Conservation (phyloP, 371 early-diverging fungal genomes). For the Apophysomyces ossiformis region DNA sequence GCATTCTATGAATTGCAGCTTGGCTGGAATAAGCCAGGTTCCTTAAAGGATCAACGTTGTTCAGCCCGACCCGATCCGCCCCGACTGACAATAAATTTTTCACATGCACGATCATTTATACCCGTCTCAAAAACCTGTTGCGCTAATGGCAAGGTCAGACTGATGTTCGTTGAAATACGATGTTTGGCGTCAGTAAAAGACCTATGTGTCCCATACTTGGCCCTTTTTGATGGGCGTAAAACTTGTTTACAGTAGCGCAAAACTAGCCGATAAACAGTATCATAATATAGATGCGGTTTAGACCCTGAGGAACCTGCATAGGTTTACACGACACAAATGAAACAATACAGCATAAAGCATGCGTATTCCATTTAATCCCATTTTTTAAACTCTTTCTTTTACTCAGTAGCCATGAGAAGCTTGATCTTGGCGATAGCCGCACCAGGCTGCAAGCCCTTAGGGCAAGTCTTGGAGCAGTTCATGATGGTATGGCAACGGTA, state of each 20-base stretch:
- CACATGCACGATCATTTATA: not conserved
- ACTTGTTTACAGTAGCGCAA: no score
- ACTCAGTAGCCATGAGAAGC: conserved; percentile 88
- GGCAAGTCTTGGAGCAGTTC: conserved; percentile 97
- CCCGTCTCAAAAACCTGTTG: not conserved
- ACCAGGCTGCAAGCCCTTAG: conserved; percentile 97
- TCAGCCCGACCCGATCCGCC: conserved; percentile 7
- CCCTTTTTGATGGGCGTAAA: no score
- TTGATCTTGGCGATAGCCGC: conserved; percentile 96
- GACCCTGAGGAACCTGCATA: no score
- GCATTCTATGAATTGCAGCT: no score
- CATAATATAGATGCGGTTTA: no score
- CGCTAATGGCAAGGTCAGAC: no score
- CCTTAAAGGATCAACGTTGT: no score
- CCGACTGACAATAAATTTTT: not conserved
- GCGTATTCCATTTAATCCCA: conserved; percentile 1
- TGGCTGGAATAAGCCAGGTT: no score
- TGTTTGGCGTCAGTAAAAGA: no score
- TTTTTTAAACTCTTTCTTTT: conserved; percentile 22
- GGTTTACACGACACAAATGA: not conserved
- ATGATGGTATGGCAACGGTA: conserved; percentile 99
- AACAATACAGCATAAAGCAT: conserved; percentile 8
- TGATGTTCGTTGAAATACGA: no score
- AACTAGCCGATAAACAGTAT: no score
- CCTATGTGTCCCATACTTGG: no score